Base-by-base conservation (phyloP, 139 green algal species). In the Haematococcus sp. region DNA sequence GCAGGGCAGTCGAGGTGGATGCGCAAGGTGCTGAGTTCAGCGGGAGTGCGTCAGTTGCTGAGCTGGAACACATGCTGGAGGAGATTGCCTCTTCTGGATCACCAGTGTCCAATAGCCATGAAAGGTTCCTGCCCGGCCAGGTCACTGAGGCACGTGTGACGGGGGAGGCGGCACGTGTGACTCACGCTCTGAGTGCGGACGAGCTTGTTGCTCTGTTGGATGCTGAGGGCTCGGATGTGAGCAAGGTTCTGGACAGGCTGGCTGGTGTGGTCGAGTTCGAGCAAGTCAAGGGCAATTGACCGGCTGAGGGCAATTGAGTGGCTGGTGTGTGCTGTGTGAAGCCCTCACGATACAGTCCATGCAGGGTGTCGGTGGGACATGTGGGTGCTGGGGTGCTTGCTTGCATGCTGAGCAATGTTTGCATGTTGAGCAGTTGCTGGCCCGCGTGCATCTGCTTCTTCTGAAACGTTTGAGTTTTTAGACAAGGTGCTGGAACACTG, bases 161-260 rank as follows among this genome's bases (percentile, higher is more conserved):
- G 4, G 65, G 43, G 40, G 44, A 43, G 44, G 44, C 27, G 40
- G 65, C 25, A 17, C 20, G 25, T 33, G 51, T 63, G 67, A 28
- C 28, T 63, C 7, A 40, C 2, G 22, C 23, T 15, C n/a, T 75
- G 70, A 68, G 56, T 44, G 70, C 70, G 4, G 70, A 75, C 27
- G 44, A 75, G 55, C 51, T 75, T 22, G 32, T 75, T 54, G 33
- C 52, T 4, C 32, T 75, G 54, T 20, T 75, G 55, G 70, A 68
- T 25, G 55, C 66, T 16, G 70, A 68, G 58, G 58, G 58, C 30
- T 22, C n/a, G 3, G 58, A 65, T 34, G 58, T 65, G 58, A 30
- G 58, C 11, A 65, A 65, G 11, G 58, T 65, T 22, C 17, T 65
- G 58, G 58, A 65, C 3, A 33, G 25, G n/a, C 58, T 65, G 7